phyloP scores from a whole-genome alignment of 257 asterid species.

The Sherardia arvensis region DNA sequence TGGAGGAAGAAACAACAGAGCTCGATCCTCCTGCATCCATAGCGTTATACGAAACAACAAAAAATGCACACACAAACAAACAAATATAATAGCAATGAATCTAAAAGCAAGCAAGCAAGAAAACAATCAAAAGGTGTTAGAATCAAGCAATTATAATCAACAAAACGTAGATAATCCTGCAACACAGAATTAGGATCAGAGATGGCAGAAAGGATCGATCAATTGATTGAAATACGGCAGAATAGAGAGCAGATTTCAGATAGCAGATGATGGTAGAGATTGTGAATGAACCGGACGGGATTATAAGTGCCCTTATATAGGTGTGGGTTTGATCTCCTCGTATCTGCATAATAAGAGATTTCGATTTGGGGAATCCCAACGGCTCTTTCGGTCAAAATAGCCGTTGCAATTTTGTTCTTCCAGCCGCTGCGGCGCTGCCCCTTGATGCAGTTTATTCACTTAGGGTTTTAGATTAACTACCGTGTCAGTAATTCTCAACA shows the following conservation, averaged over 20 bases:
- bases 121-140: neutral
- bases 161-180: slow-evolving; percentile 25
- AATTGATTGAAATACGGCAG: neutral
- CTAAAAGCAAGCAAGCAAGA: neutral
- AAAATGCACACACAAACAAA: neutral
- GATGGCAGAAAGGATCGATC: neutral
- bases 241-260: neutral
- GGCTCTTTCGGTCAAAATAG: neutral
- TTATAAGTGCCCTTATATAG: neutral
- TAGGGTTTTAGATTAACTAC: too few relatives aligned
- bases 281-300: neutral
- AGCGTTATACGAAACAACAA: slow-evolving; percentile 25
- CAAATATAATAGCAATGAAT: neutral
- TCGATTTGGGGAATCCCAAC: neutral
- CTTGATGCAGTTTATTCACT: neutral
- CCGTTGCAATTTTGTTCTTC: neutral
- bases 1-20: neutral
- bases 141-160: neutral
- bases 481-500: too few relatives aligned
- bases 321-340: neutral
- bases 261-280: neutral
- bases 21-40: slow-evolving; percentile 63
- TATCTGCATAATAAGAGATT: neutral
- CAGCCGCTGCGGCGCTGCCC: neutral
- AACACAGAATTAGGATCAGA: slow-evolving; percentile 18